These are phyloP conservation scores for Canavalia gladiata DNA, from an alignment of 306 rosid species.

Conservation along the genomic window DNA sequence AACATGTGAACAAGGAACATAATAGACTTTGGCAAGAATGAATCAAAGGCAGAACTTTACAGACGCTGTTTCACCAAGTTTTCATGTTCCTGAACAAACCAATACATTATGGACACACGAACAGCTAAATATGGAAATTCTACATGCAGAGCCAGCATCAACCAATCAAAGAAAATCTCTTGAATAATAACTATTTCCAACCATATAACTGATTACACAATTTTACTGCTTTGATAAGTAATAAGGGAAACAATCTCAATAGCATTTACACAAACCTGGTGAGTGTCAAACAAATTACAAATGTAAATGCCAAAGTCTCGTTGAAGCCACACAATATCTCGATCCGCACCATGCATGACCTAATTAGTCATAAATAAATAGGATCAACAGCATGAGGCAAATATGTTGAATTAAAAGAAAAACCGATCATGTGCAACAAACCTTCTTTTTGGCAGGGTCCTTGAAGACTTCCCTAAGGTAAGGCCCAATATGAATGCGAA, in stretches of 20 bases:
- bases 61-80: slow-evolving; percentile 22
- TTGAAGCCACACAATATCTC: slow-evolving; percentile 92
- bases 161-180: slow-evolving; percentile 21
- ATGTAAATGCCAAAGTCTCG: slow-evolving; percentile 94
- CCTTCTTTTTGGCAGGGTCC: slow-evolving; percentile 95
- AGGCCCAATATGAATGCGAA: slow-evolving; percentile 88
- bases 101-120: slow-evolving; percentile 8
- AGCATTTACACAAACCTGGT: slow-evolving; percentile 74
- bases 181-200: neutral
- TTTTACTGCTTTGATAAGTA: slow-evolving; percentile 16
- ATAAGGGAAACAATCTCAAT: slow-evolving; percentile 17
- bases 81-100: slow-evolving; percentile 24
- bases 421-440: slow-evolving; percentile 40
- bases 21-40: slow-evolving; percentile 5
- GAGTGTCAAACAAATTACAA: slow-evolving; percentile 94
- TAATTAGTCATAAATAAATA: slow-evolving; percentile 53
- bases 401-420: slow-evolving; percentile 3
- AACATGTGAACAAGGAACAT: slow-evolving; percentile 21
- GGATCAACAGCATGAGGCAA: slow-evolving; percentile 34
- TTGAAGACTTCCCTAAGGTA: slow-evolving; percentile 89
- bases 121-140: slow-evolving; percentile 22
- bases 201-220: neutral
- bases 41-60: slow-evolving; percentile 38
- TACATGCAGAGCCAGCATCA: slow-evolving; percentile 25
- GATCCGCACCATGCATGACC: slow-evolving; percentile 99